Evolutionary conservation across 371 early-diverging fungal species (phyloP).

Genomic region (Coemansia sp.): DNA sequence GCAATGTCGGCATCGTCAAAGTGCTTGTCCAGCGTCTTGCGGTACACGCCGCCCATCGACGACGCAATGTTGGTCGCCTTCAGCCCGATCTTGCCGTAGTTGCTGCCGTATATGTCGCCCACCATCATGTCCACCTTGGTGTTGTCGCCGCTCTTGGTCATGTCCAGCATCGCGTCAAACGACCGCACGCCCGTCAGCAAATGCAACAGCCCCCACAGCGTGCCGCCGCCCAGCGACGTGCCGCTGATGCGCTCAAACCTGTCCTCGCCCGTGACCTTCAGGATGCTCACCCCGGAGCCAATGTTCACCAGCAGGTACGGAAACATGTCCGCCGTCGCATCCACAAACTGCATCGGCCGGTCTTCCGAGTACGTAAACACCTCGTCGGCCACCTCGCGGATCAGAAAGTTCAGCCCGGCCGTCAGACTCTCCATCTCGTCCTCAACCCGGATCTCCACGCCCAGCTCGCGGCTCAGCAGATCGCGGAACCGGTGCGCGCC

Average conservation of each 20-base stretch:
- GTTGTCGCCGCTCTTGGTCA: slow-evolving; percentile 90
- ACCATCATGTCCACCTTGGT: slow-evolving; percentile 90
- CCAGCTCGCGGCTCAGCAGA: slow-evolving; percentile 32
- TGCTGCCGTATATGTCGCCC: slow-evolving; percentile 95
- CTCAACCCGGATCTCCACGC: slow-evolving; percentile 46
- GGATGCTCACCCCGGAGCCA: slow-evolving; percentile 71
- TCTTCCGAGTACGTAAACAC: slow-evolving; percentile 87
- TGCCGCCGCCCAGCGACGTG: slow-evolving; percentile 96
- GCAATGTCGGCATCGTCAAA: slow-evolving; percentile 82
- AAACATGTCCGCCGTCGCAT: slow-evolving; percentile 51
- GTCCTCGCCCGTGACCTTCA: slow-evolving; percentile 66
- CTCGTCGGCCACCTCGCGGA: slow-evolving; percentile 90
- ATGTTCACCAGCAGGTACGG: slow-evolving; percentile 65
- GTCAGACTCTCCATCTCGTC: slow-evolving; percentile 57
- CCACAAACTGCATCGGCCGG: slow-evolving; percentile 82
- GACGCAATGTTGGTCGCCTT: slow-evolving; percentile 92
- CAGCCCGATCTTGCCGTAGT: slow-evolving; percentile 82
- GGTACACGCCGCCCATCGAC: slow-evolving; percentile 94
- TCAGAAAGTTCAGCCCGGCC: slow-evolving; percentile 86
- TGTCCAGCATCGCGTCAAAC: slow-evolving; percentile 96
- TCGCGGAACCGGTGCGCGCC: slow-evolving; percentile 50
- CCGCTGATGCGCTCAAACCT: slow-evolving; percentile 80
- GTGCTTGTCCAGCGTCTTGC: slow-evolving; percentile 66
- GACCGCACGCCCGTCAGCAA: slow-evolving; percentile 78
- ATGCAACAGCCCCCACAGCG: slow-evolving; percentile 93